phyloP scores from a whole-genome alignment of 2,329 filamentous ascomycete genomes.

The Cercospora berteroae region DNA sequence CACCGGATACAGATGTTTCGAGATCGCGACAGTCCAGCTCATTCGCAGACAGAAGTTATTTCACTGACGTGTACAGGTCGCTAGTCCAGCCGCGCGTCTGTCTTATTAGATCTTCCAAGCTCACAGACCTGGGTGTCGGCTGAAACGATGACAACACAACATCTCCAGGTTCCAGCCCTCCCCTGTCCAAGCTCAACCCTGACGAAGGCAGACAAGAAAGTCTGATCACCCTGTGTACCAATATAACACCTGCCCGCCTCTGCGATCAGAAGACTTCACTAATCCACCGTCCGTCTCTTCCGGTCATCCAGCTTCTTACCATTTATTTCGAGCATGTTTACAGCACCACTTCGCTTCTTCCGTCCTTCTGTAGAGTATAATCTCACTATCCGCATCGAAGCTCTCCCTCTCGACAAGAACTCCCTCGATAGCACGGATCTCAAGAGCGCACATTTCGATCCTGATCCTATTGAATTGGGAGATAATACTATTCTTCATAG shows the following conservation, averaged over 20 bases:
- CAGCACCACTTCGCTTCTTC: constrained; percentile 5
- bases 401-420: neutral
- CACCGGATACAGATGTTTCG: neutral
- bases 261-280: neutral
- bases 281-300: neutral
- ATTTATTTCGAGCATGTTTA: constrained; percentile 2
- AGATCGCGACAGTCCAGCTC: neutral
- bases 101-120: neutral
- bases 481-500: constrained; percentile 2
- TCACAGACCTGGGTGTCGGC: neutral
- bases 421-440: constrained; percentile 1
- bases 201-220: neutral
- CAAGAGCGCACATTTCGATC: constrained; percentile 7
- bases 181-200: neutral
- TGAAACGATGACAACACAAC: constrained; percentile 4
- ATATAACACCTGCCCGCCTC: neutral
- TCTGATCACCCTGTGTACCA: neutral
- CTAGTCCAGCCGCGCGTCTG: neutral
- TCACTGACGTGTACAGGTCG: neutral
- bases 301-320: no score
- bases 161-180: neutral
- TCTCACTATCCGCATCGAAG: neutral
- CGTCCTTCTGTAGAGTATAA: constrained; percentile 1
- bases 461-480: constrained; percentile 2
- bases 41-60: neutral